Conservation (phyloP, 2,329 filamentous ascomycete genomes). For the Lanzia echinophila region DNA sequence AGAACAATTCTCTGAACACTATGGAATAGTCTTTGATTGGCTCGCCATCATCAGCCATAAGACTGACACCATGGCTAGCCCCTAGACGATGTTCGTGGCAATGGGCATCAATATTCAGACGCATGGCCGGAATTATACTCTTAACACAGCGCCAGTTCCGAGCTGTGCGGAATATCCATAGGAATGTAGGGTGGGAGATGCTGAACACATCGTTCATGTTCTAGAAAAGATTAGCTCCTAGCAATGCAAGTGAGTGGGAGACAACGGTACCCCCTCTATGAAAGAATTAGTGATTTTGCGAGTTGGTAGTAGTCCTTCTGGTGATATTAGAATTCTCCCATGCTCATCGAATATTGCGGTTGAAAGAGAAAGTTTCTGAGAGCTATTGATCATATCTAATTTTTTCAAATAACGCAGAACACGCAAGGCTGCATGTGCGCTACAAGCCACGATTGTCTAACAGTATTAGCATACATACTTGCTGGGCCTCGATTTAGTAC, state of each 20-base stretch:
- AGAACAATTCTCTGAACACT: slow-evolving; percentile 78
- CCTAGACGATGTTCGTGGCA: slow-evolving; percentile 30
- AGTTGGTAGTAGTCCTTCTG: slow-evolving; percentile 61
- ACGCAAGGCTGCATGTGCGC: slow-evolving; percentile 49
- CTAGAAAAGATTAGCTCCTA: slow-evolving; percentile 18
- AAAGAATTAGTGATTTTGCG: slow-evolving; percentile 76
- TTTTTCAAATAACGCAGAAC: slow-evolving; percentile 39
- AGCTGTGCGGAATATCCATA: slow-evolving; percentile 81
- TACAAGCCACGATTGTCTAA: slow-evolving; percentile 55
- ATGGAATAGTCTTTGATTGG: slow-evolving; percentile 64
- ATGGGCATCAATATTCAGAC: slow-evolving; percentile 55
- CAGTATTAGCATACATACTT: background rate
- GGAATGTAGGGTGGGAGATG: slow-evolving; percentile 70
- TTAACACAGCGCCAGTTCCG: slow-evolving; percentile 67
- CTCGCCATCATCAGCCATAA: slow-evolving; percentile 47
- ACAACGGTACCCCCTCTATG: slow-evolving; percentile 49
- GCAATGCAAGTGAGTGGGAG: too few relatives aligned
- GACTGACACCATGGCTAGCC: slow-evolving; percentile 37
- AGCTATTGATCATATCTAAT: slow-evolving; percentile 31
- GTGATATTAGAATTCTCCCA: slow-evolving; percentile 61
- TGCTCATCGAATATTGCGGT: slow-evolving; percentile 61
- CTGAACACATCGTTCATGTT: slow-evolving; percentile 69
- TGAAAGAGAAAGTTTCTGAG: slow-evolving; percentile 48
- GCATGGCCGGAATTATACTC: slow-evolving; percentile 66
- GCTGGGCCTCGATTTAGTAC: background rate